Conservation (phyloP, 2,329 filamentous ascomycete species). For the Cucurbitaria berberidis region DNA sequence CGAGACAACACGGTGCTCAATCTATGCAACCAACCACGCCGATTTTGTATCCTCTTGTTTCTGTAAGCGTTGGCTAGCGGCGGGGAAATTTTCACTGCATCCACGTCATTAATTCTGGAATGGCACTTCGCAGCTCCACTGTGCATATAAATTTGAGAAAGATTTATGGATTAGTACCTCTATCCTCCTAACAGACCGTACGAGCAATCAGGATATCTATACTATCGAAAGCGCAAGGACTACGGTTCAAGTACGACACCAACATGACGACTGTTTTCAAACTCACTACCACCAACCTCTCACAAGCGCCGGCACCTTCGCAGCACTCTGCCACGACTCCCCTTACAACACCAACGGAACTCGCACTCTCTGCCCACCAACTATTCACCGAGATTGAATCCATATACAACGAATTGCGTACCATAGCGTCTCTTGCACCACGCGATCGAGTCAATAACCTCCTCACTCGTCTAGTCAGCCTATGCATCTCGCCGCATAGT, state of each 20-base stretch:
- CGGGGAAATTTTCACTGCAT: constrained; percentile 6
- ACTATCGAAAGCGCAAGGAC: background rate
- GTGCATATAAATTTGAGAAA: background rate
- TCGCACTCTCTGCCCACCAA: constrained; percentile 20
- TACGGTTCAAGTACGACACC: background rate
- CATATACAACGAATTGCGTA: constrained; percentile 23
- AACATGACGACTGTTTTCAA: background rate
- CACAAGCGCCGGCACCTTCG: background rate
- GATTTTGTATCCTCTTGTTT: constrained; percentile 8
- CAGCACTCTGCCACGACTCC: constrained; percentile 17
- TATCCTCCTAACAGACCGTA: background rate
- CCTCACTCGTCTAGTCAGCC: constrained; percentile 46
- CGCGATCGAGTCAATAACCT: constrained; percentile 41
- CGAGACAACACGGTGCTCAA: constrained; percentile 35
- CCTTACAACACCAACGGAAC: constrained; percentile 30
- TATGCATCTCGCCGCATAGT: constrained; percentile 42
- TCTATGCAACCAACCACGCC: constrained; percentile 19
- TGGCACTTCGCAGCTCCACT: background rate
- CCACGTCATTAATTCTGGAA: background rate
- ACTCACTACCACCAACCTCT: background rate
- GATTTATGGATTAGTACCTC: background rate
- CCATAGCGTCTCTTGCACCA: constrained; percentile 38
- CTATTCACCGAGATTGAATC: constrained; percentile 27
- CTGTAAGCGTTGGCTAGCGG: constrained; percentile 5
- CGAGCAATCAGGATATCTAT: background rate